A percentile compares a stretch with the other conserved stretches of the same genome.
phyloP scores from a whole-genome alignment of 176 grass and related monocot species.

The Hordeum vulgare region DNA sequence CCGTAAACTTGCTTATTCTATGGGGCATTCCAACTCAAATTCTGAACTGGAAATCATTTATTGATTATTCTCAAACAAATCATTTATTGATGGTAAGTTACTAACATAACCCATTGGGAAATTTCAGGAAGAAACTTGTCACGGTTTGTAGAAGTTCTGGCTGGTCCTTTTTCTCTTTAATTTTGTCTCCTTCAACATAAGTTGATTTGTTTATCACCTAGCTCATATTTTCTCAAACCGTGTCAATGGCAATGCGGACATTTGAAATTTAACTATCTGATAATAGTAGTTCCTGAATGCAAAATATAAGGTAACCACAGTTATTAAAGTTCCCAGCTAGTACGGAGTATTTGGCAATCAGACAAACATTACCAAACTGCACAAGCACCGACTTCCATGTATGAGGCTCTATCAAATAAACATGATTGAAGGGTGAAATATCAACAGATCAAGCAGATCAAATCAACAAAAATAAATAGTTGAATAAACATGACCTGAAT shows the following conservation, averaged over 20 bases:
- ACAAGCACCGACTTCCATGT: neutral
- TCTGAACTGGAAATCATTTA: neutral
- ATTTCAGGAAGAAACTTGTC: neutral
- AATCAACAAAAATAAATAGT: neutral
- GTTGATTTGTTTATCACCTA: neutral
- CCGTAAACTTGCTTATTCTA: neutral
- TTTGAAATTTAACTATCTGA: neutral
- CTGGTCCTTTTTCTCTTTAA: neutral
- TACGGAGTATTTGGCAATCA: neutral
- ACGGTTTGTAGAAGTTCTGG: neutral
- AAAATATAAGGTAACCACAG: neutral
- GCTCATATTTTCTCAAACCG: neutral
- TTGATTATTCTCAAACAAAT: too few species aligned
- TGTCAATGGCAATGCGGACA: too few species aligned
- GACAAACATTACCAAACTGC: neutral
- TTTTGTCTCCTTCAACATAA: neutral
- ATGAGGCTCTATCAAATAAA: neutral
- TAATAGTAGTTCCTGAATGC: neutral
- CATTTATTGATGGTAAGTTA: neutral
- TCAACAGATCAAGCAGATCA: neutral
- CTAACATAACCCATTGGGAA: neutral
- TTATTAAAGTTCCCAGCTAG: neutral
- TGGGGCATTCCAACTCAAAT: neutral
- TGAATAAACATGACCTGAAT: conserved; percentile 7
- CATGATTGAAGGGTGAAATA: conserved; percentile 4